Evolutionary conservation across 1,139 yeast genomes (phyloP), one percentile per base, ranked within the genome.

Genomic region (Saccharomycopsis hybrid): DNA sequence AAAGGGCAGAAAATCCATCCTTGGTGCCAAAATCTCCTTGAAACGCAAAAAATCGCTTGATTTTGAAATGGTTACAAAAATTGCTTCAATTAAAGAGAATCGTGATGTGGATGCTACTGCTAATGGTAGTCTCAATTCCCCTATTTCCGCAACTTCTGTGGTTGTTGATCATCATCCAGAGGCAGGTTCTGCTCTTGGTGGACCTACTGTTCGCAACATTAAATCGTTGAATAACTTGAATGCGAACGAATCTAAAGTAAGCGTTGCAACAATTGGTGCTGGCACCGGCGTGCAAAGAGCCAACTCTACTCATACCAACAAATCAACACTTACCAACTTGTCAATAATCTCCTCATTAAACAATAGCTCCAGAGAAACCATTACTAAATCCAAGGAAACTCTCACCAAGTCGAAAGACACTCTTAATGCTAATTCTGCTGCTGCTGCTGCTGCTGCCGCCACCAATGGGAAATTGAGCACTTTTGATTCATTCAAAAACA

Each of bases 51-150:
- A 44, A 11, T 44, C 49, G 13, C 24, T 35, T 9, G 54, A 45
- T 37, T 51, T 51, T 29, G 54, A 51, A 29, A 49, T 51, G 42
- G 44, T 51, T 13, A 48, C 49, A 18, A 44, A 35, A 11, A 9
- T 9, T 5, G 8, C 11, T 32, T 13, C n/a, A 36, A 36, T 24
- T 13, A 36, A 9, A 5, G 39, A 13, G 13, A 40, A 43, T n/a
- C 40, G 25, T 25, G 40, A 35, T 7, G 37, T 24, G n/a, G 4
- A 39, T 4, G 9, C 38, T 13, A 9, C 9, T 8, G 18, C 18
- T 18, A 18, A 18, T 18, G 18, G 18, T 18, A 18, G 18, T 18
- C 18, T 18, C 18, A 18, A 18, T 18, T 42, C 29, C 8, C 37
- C 29, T 13, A 27, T 5, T 30, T 30, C 44, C 3, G 38, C 38